A percentile compares a stretch with the other conserved stretches of the same genome.
Evolutionary conservation across 2,329 filamentous ascomycete genomes (phyloP).

Genomic region (Beauveria scarabaeidicola): DNA sequence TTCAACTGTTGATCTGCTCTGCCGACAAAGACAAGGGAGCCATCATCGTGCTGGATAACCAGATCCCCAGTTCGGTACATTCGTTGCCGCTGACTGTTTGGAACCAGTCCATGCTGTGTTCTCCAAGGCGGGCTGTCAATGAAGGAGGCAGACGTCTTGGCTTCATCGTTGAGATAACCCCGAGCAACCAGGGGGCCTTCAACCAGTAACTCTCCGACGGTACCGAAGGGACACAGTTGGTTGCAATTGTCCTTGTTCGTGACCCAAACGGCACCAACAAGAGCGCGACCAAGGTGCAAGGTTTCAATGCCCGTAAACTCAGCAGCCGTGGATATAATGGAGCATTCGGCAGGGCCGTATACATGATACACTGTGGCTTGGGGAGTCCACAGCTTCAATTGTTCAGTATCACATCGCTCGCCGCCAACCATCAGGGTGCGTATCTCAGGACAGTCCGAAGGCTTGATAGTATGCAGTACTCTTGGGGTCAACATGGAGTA

Average conservation of each 20-base stretch:
- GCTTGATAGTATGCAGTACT: conserved; percentile 5
- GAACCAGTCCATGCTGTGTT: background rate
- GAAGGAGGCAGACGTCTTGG: conserved; percentile 23
- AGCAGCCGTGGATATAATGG: background rate
- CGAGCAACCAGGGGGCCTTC: conserved; percentile 38
- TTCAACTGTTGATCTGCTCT: background rate
- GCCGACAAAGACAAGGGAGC: background rate
- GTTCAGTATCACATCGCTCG: background rate
- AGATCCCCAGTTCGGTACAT: background rate
- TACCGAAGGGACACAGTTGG: conserved; percentile 17
- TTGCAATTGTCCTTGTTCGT: conserved; percentile 16
- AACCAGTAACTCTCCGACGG: conserved; percentile 27
- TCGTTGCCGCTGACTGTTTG: conserved; percentile 1
- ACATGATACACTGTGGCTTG: background rate
- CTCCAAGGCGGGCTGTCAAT: conserved; percentile 19
- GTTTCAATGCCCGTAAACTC: conserved; percentile 18
- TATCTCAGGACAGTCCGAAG: background rate
- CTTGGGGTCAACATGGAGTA: conserved; percentile 4
- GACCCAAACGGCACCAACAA: conserved; percentile 17
- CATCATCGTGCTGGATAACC: conserved; percentile 7
- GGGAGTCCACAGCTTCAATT: background rate
- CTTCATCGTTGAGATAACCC: conserved; percentile 37
- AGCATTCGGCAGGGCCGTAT: conserved; percentile 27
- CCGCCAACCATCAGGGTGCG: background rate
- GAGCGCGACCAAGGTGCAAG: background rate